A percentile compares a stretch with the other conserved stretches of the same genome.
Conservation (phyloP, 495 filamentous ascomycete genomes). For the Aspergillus steynii region DNA sequence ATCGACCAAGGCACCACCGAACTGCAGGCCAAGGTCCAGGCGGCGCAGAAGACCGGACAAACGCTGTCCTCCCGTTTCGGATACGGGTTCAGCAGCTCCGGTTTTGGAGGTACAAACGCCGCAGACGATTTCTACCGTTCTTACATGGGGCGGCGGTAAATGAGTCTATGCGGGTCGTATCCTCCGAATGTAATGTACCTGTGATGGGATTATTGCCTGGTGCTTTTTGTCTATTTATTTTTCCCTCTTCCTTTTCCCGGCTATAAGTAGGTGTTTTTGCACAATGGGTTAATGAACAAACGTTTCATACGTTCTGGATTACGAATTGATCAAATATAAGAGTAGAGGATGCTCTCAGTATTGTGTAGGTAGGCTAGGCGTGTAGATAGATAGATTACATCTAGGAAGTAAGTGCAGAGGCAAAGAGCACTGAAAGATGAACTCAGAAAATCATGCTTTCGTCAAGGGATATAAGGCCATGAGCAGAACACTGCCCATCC, state of each 20-base stretch:
- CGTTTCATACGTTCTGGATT: background rate
- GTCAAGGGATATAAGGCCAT: background rate
- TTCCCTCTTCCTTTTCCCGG: conserved; percentile 2
- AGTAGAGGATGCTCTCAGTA: background rate
- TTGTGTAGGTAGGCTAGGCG: background rate
- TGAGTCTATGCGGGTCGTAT: conserved; percentile 10
- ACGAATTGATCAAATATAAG: background rate
- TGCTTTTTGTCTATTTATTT: background rate
- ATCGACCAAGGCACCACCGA: conserved; percentile 84
- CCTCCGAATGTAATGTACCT: conserved; percentile 9
- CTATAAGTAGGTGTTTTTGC: conserved; percentile 7
- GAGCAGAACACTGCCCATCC: conserved; percentile 2
- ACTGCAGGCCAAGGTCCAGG: conserved; percentile 73
- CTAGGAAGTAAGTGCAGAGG: background rate
- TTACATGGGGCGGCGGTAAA: conserved; percentile 64
- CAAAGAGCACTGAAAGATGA: background rate
- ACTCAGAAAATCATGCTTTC: background rate
- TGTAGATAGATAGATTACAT: conserved; percentile 7
- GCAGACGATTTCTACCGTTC: conserved; percentile 83
- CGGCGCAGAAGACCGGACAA: conserved; percentile 73
- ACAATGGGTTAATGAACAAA: conserved; percentile 11
- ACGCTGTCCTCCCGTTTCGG: conserved; percentile 68
- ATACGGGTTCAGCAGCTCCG: conserved; percentile 53
- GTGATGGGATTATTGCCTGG: conserved; percentile 4
- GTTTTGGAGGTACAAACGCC: conserved; percentile 58